Conservation (phyloP, 139 green algal genomes). For the Limnomonas spitsbergensis region DNA sequence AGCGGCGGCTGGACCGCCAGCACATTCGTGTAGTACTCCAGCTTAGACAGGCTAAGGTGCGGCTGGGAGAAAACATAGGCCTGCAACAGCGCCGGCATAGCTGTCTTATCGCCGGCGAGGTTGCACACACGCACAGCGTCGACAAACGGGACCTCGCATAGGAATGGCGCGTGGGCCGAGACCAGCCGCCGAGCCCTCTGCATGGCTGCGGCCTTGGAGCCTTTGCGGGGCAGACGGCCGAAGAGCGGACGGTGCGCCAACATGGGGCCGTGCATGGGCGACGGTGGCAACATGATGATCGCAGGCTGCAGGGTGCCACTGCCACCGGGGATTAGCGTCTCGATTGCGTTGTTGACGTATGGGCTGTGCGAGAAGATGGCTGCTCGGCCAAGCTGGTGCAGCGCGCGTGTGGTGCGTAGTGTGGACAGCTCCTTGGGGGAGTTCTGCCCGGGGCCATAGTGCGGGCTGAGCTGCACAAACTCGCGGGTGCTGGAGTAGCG, state of each 20-base stretch:
- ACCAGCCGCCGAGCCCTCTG: conserved; percentile 31
- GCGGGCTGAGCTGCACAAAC: conserved; percentile 6
- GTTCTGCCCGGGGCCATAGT: conserved; percentile 20
- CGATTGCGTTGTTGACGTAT: conserved; percentile 38
- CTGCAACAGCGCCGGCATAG: conserved; percentile 26
- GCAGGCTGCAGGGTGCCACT: not conserved
- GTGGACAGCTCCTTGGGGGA: conserved; percentile 23
- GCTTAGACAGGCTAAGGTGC: not conserved
- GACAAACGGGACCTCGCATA: conserved; percentile 33
- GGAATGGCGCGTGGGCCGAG: conserved; percentile 11
- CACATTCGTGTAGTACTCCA: conserved; percentile 24
- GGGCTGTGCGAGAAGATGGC: conserved; percentile 38
- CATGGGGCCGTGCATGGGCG: conserved; percentile 9
- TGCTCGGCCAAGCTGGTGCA: conserved; percentile 28
- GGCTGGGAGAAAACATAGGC: conserved; percentile 34
- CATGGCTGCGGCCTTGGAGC: conserved; percentile 35
- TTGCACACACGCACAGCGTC: conserved; percentile 41
- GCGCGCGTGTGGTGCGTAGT: conserved; percentile 24
- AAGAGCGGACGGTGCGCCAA: not conserved
- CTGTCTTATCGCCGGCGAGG: conserved; percentile 16
- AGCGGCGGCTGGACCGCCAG: conserved; percentile 13
- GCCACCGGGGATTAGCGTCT: conserved; percentile 26
- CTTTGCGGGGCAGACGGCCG: conserved; percentile 15
- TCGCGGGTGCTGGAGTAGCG: not conserved
- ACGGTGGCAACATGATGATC: not conserved